Evolutionary conservation across 805 yeast species (phyloP), one percentile per base, ranked within the genome.

Genomic region (Wickerhamiella kurtzmanii): DNA sequence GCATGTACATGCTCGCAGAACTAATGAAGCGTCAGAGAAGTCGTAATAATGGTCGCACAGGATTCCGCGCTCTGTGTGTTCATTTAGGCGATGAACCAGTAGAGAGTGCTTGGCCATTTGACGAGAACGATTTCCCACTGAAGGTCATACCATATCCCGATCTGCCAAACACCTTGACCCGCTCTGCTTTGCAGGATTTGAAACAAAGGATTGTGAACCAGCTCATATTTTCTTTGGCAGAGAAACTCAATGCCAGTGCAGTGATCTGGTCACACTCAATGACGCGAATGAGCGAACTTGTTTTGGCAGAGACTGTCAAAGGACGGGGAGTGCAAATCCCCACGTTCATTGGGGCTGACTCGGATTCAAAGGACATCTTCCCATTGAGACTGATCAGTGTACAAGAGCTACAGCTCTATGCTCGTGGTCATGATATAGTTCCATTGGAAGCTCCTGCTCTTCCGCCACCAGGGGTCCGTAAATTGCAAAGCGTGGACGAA

Each of bases 261-360:
- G 85, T 2, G 44, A 86, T 6, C 76, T 77, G 66, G 85, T 53
- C 89, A 1, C 83, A 80, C 57, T 77, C 82, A 22, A 83, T 85
- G 94, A 82, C 95, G 1, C 71, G 79, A 38, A 60, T 88, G 20
- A 94, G 96, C 1, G 85, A 81, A 56, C 78, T 79, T 50, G 77
- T 83, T n/a, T 68, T 89, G 32, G 71, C 94, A 0, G 63, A 83
- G 46, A 80, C 94, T 0, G 87, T 86, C 3, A 83, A 80, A 56
- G 97, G 97, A 11, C 72, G 95, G 51, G 97, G 96, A 0, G 70
- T 81, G 1, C 71, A 71, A 32, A 72, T 88, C 4, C 73, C 83
- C 21, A 59, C 65, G 3, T 61, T 53, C 17, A 46, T 56, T 6
- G 44, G 49, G 15, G 58, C 56, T 1, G 41, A 44, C n/a, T 15